Percentiles rank a stretch among this genome's conserved stretches.
These are phyloP conservation scores for Yamadazyma atmosphaerica DNA, from an alignment of 1,139 yeast species.

Conservation along the genomic window DNA sequence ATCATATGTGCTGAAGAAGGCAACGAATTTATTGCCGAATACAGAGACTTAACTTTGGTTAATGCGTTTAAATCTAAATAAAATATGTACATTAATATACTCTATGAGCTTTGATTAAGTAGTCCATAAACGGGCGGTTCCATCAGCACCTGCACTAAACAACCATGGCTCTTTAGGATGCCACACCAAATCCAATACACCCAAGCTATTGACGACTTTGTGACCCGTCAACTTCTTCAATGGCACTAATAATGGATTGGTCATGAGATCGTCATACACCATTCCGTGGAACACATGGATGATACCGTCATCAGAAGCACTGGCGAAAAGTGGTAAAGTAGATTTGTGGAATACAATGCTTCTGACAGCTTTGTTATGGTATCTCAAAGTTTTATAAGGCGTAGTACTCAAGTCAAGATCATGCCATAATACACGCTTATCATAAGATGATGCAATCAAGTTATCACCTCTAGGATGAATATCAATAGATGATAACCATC, in stretches of 20 bases:
- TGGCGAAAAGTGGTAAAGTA: slow-evolving; percentile 84
- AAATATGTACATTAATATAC: slow-evolving; percentile 4
- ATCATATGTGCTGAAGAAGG: slow-evolving; percentile 24
- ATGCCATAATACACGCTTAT: slow-evolving; percentile 95
- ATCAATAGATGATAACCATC: slow-evolving; percentile 90
- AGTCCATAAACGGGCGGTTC: slow-evolving; percentile 96
- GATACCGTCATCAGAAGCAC: slow-evolving; percentile 94
- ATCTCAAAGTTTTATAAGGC: slow-evolving; percentile 93
- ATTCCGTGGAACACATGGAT: slow-evolving; percentile 96
- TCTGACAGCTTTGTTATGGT: slow-evolving; percentile 94
- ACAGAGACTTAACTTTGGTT: slow-evolving; percentile 8
- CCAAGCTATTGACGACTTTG: slow-evolving; percentile 72
- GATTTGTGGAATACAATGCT: slow-evolving; percentile 84
- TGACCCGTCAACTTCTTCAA: slow-evolving; percentile 95
- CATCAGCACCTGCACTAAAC: slow-evolving; percentile 97
- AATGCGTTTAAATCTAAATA: slow-evolving; percentile 10
- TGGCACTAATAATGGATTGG: slow-evolving; percentile 94
- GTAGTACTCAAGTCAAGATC: slow-evolving; percentile 87
- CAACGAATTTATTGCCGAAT: slow-evolving; percentile 22
- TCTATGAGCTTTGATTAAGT: slow-evolving; percentile 35
- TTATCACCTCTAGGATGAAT: slow-evolving; percentile 97
- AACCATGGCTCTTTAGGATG: slow-evolving; percentile 99
- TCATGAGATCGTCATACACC: slow-evolving; percentile 93
- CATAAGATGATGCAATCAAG: slow-evolving; percentile 87
- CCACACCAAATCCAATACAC: slow-evolving; percentile 91